phyloP scores from a whole-genome alignment of 2,329 filamentous ascomycete genomes.

The Penicillium sp. region DNA sequence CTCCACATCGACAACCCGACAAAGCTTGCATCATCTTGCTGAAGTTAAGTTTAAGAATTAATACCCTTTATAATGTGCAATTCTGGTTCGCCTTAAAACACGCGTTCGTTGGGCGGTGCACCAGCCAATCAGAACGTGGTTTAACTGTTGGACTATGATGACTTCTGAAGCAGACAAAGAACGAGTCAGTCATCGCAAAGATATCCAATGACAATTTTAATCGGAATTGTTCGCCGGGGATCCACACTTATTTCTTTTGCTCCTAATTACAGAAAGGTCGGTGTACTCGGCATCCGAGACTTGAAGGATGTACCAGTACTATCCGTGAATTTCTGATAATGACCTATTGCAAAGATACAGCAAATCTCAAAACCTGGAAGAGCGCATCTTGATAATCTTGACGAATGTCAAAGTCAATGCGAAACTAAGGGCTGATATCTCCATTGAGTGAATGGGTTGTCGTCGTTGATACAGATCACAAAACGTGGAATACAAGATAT shows the following conservation, averaged over 20 bases:
- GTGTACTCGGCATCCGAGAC: neutral
- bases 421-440: neutral
- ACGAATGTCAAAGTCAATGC: too few species aligned
- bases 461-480: neutral
- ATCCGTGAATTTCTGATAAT: neutral
- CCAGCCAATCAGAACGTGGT: too few species aligned
- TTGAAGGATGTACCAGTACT: neutral
- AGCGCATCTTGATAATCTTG: neutral
- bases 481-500: neutral
- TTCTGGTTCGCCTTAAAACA: too few species aligned
- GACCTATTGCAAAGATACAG: neutral
- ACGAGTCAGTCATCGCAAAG: too few species aligned
- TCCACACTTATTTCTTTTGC: neutral
- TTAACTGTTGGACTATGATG: too few species aligned
- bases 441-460: neutral
- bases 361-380: neutral
- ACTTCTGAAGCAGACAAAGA: too few species aligned
- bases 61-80: too few species aligned
- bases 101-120: too few species aligned
- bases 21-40: too few species aligned
- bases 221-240: neutral
- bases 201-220: neutral
- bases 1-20: too few species aligned
- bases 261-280: neutral
- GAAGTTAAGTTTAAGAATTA: too few species aligned